Conservation (phyloP, 129 eudicot genomes). For the Chrysanthemum seticuspe region DNA sequence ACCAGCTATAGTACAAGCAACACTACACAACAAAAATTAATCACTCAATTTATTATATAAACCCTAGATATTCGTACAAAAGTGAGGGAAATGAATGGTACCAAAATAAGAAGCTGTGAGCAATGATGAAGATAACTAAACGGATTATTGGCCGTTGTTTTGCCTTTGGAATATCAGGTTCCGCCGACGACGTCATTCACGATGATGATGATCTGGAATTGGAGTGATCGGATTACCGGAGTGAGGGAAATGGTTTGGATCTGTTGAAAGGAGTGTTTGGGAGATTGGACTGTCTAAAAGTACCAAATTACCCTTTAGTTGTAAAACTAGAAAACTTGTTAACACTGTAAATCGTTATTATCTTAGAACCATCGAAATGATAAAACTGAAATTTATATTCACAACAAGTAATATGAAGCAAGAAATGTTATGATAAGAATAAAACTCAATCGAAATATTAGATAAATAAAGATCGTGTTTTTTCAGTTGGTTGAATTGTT, state of each 20-base stretch:
- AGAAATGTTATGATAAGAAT: too few species aligned
- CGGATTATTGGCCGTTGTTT: constrained; percentile 73
- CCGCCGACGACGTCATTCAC: constrained; percentile 37
- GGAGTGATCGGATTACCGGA: too few species aligned
- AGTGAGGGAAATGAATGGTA: constrained; percentile 20
- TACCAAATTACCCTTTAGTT: too few species aligned
- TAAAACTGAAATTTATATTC: too few species aligned
- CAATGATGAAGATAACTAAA: constrained; percentile 55
- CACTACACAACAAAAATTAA: constrained; percentile 30
- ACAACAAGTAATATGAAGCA: too few species aligned
- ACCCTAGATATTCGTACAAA: background rate
- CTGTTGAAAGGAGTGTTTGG: constrained; percentile 15
- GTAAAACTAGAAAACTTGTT: too few species aligned
- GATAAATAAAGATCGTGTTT: too few species aligned
- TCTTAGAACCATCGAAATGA: too few species aligned
- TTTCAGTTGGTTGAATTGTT: too few species aligned
- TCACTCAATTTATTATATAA: background rate
- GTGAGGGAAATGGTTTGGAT: background rate
- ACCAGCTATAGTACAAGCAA: constrained; percentile 78
- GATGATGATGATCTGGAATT: background rate
- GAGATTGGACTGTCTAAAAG: constrained; percentile 1
- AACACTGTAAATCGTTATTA: too few species aligned
- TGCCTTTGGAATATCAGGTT: constrained; percentile 27
- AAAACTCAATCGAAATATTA: too few species aligned
- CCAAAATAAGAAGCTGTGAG: constrained; percentile 72